Percentiles rank a stretch among this genome's conserved stretches.
Conservation (phyloP, 805 yeast genomes). For the Nakazawaea ambrosiae region DNA sequence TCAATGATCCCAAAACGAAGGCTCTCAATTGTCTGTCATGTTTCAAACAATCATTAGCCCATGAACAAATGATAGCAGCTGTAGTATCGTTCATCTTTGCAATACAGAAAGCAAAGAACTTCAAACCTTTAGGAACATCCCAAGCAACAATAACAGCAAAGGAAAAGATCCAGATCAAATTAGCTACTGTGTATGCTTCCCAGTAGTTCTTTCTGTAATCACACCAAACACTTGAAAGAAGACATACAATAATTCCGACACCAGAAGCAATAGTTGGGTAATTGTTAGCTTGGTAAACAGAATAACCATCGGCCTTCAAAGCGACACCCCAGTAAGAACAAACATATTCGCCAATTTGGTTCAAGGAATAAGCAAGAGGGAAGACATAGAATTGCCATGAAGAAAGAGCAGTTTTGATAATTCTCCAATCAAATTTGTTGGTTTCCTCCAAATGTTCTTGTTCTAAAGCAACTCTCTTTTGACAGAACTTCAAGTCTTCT, state of each 20-base stretch:
- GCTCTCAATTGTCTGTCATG: conserved; percentile 60
- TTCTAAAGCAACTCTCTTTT: conserved; percentile 30
- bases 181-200: conserved; percentile 40
- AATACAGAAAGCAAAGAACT: conserved; percentile 40
- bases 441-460: conserved; percentile 17
- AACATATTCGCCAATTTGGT: conserved; percentile 32
- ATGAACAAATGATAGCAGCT: conserved; percentile 34
- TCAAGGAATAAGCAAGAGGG: conserved; percentile 19
- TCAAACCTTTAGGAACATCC: conserved; percentile 40
- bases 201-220: conserved; percentile 40
- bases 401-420: conserved; percentile 36
- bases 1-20: conserved; percentile 57
- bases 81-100: conserved; percentile 42
- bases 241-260: conserved; percentile 41
- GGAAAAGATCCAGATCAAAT: conserved; percentile 33
- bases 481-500: conserved; percentile 34
- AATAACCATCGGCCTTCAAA: conserved; percentile 39
- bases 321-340: conserved; percentile 41
- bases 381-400: conserved; percentile 45
- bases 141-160: conserved; percentile 44
- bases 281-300: conserved; percentile 39
- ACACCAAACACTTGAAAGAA: conserved; percentile 35
- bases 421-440: conserved; percentile 19
- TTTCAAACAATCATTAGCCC: conserved; percentile 31
- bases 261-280: conserved; percentile 47